A percentile compares a stretch with the other conserved stretches of the same genome.
These are phyloP conservation scores for Zygoascus tannicola DNA, from an alignment of 805 yeast genomes.

Conservation along the genomic window DNA sequence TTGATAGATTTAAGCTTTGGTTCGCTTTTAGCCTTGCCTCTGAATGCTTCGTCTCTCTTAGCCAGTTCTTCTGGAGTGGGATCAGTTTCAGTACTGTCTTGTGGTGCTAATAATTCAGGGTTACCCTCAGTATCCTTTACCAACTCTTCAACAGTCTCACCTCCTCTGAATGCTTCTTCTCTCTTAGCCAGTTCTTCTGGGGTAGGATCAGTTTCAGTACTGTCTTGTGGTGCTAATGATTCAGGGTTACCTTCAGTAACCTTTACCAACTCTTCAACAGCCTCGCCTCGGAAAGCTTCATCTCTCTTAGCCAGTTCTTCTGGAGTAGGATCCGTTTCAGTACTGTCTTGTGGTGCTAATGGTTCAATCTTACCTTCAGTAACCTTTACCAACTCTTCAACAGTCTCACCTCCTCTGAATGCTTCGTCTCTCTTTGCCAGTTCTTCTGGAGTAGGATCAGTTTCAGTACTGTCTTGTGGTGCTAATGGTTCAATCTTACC, in stretches of 20 bases:
- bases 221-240: neutral
- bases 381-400: too few species aligned
- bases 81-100: conserved; percentile 1
- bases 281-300: neutral
- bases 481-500: neutral
- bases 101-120: neutral
- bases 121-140: neutral
- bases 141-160: neutral
- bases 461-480: conserved; percentile 2
- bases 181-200: conserved; percentile 1
- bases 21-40: neutral
- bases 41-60: conserved; percentile 1
- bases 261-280: conserved; percentile 1
- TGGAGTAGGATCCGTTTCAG: neutral
- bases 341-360: neutral
- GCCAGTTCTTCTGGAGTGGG: conserved; percentile 3
- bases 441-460: neutral
- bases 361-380: too few species aligned
- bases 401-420: too few species aligned
- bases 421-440: conserved; percentile 1
- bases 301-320: conserved; percentile 2
- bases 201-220: neutral
- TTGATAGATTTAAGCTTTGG: neutral
- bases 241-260: neutral
- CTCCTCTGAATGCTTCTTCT: conserved; percentile 1